phyloP scores from a whole-genome alignment of 2,329 filamentous ascomycete species.

The Neofusicoccum ribis region DNA sequence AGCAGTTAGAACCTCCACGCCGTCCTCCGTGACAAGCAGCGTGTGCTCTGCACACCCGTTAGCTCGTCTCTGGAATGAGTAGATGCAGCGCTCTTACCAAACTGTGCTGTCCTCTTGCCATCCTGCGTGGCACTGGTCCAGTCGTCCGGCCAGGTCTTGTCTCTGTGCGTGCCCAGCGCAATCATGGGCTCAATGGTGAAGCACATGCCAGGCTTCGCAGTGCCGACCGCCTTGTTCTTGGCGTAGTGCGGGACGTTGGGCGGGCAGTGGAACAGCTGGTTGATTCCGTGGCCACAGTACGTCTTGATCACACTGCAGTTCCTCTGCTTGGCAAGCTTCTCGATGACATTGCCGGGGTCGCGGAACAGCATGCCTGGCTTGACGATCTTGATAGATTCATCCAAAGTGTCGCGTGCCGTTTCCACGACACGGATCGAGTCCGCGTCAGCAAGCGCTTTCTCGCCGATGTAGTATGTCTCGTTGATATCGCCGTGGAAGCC shows the following conservation, averaged over 20 bases:
- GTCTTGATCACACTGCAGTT: conserved; percentile 91
- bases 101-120: conserved; percentile 87
- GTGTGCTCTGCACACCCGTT: conserved; percentile 65
- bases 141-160: conserved; percentile 97
- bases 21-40: conserved; percentile 77
- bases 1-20: conserved; percentile 79
- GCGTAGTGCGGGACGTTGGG: conserved; percentile 96
- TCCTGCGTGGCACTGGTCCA: conserved; percentile 96
- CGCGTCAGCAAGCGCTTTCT: conserved; percentile 78
- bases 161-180: conserved; percentile 82
- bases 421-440: conserved; percentile 91
- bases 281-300: conserved; percentile 95
- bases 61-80: neutral
- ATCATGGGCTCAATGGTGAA: conserved; percentile 99
- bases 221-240: conserved; percentile 96
- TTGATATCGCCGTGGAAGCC: conserved; percentile 97
- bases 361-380: conserved; percentile 92
- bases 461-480: conserved; percentile 97
- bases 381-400: conserved; percentile 86
- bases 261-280: conserved; percentile 87
- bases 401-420: conserved; percentile 81
- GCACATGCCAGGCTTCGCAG: conserved; percentile 94
- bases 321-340: conserved; percentile 85
- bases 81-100: conserved; percentile 58
- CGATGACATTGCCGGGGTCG: conserved; percentile 91